Percentiles rank a stretch among this genome's conserved stretches.
Evolutionary conservation across 371 early-diverging fungal genomes (phyloP).

Genomic region (Dichotomocladium elegans): DNA sequence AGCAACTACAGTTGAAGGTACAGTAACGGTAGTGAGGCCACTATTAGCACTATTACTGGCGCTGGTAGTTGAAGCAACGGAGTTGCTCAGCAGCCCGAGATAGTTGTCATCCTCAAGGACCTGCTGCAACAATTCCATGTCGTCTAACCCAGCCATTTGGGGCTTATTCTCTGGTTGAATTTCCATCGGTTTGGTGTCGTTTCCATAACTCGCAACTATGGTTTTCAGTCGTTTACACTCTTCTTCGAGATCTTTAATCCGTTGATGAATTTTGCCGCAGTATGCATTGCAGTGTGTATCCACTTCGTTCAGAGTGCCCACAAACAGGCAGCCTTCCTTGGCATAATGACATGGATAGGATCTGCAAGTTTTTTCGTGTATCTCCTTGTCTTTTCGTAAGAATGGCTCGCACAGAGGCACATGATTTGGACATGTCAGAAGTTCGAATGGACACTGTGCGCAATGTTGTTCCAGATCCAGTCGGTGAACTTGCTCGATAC

Average conservation of each 20-base stretch:
- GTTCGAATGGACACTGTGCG: constrained; percentile 28
- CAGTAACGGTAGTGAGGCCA: no score
- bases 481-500: constrained; percentile 18
- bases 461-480: constrained; percentile 23
- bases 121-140: constrained; percentile 30
- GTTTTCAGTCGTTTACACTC: constrained; percentile 27
- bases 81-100: constrained; percentile 9
- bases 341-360: constrained; percentile 38
- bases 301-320: constrained; percentile 27
- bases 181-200: constrained; percentile 4
- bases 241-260: constrained; percentile 28
- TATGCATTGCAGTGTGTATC: constrained; percentile 32
- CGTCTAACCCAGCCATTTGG: constrained; percentile 16
- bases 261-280: constrained; percentile 36
- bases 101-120: background rate
- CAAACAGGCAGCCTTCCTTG: constrained; percentile 35
- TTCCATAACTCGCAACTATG: constrained; percentile 1
- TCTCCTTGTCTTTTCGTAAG: constrained; percentile 23
- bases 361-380: constrained; percentile 35
- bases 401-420: constrained; percentile 37
- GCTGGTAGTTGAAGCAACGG: no score
- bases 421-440: constrained; percentile 37
- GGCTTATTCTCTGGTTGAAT: constrained; percentile 1
- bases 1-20: no score
- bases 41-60: no score